Evolutionary conservation across 192 early-diverging fungal species (phyloP).

Genomic region (Podochytrium sp.): DNA sequence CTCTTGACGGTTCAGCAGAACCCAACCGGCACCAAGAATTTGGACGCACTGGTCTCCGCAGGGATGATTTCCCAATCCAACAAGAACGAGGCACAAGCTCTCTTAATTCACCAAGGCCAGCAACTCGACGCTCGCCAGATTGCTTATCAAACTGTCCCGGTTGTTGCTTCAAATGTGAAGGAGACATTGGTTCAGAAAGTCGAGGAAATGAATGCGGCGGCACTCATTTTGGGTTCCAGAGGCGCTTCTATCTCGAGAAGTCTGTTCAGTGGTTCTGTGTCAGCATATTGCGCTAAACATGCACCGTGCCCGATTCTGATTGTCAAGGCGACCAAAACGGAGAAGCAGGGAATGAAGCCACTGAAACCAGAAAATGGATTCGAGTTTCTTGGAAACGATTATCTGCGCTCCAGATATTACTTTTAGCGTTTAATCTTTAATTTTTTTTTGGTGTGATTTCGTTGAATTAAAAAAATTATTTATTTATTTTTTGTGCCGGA

Average conservation of each 20-base stretch:
- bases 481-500: too few species aligned
- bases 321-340: neutral
- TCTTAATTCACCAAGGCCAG: neutral
- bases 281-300: slow-evolving; percentile 14
- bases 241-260: neutral
- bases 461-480: neutral
- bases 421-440: neutral
- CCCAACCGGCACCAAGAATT: too few species aligned
- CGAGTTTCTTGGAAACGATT: neutral
- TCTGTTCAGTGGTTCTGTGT: neutral
- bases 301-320: slow-evolving; percentile 14
- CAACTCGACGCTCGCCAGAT: neutral
- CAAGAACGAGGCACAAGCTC: neutral
- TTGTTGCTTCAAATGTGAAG: neutral
- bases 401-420: neutral
- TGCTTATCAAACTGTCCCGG: neutral
- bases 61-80: neutral
- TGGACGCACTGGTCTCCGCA: neutral
- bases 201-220: neutral
- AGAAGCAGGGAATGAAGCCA: neutral
- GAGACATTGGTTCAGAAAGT: slow-evolving; percentile 4
- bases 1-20: slow-evolving; percentile 26
- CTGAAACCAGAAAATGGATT: too few species aligned
- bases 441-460: neutral
- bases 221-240: neutral